These are phyloP conservation scores for Colletotrichum australisinense DNA, from an alignment of 2,329 filamentous ascomycete species.

Conservation along the genomic window DNA sequence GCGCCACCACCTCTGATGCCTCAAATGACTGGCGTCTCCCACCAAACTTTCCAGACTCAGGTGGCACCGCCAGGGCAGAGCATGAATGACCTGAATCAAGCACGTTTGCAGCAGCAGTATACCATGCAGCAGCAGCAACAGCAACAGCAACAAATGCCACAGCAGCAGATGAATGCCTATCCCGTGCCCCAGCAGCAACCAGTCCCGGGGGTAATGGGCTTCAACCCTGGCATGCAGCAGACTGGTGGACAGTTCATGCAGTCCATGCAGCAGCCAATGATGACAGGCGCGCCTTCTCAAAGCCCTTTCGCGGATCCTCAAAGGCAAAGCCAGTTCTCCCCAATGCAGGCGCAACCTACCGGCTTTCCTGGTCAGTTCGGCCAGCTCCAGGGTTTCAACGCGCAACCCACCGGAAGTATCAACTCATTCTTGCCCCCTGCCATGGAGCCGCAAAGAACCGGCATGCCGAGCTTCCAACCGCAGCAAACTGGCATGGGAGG, in stretches of 20 bases:
- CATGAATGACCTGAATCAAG: conserved; percentile 77
- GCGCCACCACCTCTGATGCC: conserved; percentile 80
- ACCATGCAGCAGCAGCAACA: conserved; percentile 56
- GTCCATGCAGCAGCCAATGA: conserved; percentile 64
- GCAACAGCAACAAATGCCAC: conserved; percentile 47
- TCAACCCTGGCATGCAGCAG: conserved; percentile 46
- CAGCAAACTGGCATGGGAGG: conserved; percentile 64
- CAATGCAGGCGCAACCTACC: conserved; percentile 72
- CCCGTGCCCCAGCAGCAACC: conserved; percentile 46
- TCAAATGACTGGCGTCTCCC: conserved; percentile 80
- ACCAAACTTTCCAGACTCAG: conserved; percentile 59
- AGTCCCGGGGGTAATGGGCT: conserved; percentile 48
- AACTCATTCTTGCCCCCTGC: conserved; percentile 70
- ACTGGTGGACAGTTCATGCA: conserved; percentile 53
- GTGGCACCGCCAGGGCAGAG: conserved; percentile 82
- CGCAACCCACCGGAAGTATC: conserved; percentile 54
- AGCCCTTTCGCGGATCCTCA: conserved; percentile 54
- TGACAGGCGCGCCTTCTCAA: conserved; percentile 55
- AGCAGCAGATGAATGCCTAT: conserved; percentile 52
- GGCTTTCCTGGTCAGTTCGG: conserved; percentile 64
- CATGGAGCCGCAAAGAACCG: conserved; percentile 70
- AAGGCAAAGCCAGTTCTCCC: conserved; percentile 54
- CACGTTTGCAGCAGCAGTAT: conserved; percentile 72
- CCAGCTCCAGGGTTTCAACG: conserved; percentile 63
- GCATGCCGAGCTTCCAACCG: conserved; percentile 58